Percentiles rank a stretch among this genome's conserved stretches.
Conservation (phyloP, 495 filamentous ascomycete species). For the Tuber umbilicatum region DNA sequence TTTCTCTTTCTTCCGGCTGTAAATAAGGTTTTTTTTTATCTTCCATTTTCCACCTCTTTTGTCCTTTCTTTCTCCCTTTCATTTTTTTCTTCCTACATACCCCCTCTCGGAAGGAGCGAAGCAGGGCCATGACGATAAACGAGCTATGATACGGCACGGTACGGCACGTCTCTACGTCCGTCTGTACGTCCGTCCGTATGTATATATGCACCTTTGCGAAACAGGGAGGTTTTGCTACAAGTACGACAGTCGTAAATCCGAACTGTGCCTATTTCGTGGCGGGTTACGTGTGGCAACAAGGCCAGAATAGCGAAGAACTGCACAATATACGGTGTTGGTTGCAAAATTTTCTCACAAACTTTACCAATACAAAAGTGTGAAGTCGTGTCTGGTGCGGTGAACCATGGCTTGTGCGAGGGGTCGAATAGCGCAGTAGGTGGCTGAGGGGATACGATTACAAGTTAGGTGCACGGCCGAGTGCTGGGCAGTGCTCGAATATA, state of each 20-base stretch:
- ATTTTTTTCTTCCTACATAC: background rate
- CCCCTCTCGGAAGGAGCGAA: background rate
- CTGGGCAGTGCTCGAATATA: too few relatives aligned
- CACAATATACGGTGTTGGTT: too few relatives aligned
- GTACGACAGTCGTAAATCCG: background rate
- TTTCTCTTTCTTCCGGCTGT: background rate
- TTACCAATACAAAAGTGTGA: too few relatives aligned
- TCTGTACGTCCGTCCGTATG: background rate
- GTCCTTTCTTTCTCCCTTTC: background rate
- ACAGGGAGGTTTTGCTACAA: background rate
- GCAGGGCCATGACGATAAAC: background rate
- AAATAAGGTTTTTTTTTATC: constrained; percentile 3
- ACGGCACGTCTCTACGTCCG: background rate
- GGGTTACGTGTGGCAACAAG: too few relatives aligned
- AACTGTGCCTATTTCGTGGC: background rate
- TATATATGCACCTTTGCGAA: background rate
- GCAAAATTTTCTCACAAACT: too few relatives aligned
- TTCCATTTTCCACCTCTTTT: background rate
- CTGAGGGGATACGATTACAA: too few relatives aligned
- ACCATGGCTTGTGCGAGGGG: too few relatives aligned
- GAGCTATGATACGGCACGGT: background rate
- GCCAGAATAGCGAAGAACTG: too few relatives aligned
- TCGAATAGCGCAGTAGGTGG: too few relatives aligned
- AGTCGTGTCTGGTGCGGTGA: too few relatives aligned
- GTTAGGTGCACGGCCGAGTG: too few relatives aligned